A percentile compares a stretch with the other conserved stretches of the same genome.
These are phyloP conservation scores for Ophiobolus disseminans DNA, from an alignment of 2,329 filamentous ascomycete genomes.

Conservation along the genomic window DNA sequence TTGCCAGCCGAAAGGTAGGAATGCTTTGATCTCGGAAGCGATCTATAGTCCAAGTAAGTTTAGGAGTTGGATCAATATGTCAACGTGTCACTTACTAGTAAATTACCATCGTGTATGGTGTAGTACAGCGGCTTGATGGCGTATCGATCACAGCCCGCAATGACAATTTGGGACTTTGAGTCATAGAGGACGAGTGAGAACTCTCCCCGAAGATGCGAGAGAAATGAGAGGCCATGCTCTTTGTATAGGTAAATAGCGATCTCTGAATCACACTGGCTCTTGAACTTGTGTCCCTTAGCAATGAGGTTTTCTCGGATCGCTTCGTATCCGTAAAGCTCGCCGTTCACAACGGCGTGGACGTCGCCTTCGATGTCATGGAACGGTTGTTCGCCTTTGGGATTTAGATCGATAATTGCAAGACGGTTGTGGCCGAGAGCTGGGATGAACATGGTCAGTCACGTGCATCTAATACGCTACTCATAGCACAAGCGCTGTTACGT, in stretches of 20 bases:
- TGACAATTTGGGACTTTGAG: slow-evolving; percentile 46
- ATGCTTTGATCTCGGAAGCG: slow-evolving; percentile 60
- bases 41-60: slow-evolving; percentile 11
- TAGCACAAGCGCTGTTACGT: no score
- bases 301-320: slow-evolving; percentile 50
- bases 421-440: slow-evolving; percentile 38
- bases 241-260: slow-evolving; percentile 60
- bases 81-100: slow-evolving; percentile 43
- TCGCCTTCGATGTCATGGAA: slow-evolving; percentile 23
- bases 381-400: slow-evolving; percentile 31
- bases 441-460: slow-evolving; percentile 12
- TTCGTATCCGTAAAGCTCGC: slow-evolving; percentile 65
- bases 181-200: slow-evolving; percentile 63
- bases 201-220: slow-evolving; percentile 60
- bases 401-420: slow-evolving; percentile 36
- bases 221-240: slow-evolving; percentile 53
- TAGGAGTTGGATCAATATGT: background rate
- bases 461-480: background rate
- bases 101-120: slow-evolving; percentile 49
- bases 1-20: slow-evolving; percentile 59
- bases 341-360: slow-evolving; percentile 65
- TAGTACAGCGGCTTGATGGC: slow-evolving; percentile 66
- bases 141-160: slow-evolving; percentile 62
- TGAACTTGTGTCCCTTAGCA: slow-evolving; percentile 53
- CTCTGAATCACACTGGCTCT: slow-evolving; percentile 59